phyloP scores from a whole-genome alignment of 805 yeast species.

The Kuraishia hungarica region DNA sequence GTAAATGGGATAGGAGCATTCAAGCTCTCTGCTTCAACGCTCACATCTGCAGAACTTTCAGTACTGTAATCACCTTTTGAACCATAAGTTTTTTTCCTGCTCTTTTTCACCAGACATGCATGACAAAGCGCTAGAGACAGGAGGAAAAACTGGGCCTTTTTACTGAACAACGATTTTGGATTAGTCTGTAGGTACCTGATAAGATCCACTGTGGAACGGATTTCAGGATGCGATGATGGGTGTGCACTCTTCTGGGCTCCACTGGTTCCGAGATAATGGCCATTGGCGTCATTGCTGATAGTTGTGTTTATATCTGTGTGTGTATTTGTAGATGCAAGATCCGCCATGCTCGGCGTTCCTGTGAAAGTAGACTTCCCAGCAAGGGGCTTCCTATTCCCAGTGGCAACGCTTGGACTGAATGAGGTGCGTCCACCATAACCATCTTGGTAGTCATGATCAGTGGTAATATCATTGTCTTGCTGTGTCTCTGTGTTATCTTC shows the following conservation, averaged over 20 bases:
- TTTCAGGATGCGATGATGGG: conserved; percentile 17
- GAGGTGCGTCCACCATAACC: neutral
- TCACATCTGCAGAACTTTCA: conserved; percentile 12
- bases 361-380: conserved; percentile 28
- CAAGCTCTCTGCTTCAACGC: conserved; percentile 6
- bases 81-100: conserved; percentile 3
- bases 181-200: conserved; percentile 60
- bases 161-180: conserved; percentile 64
- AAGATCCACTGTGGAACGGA: conserved; percentile 56
- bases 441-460: neutral
- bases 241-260: conserved; percentile 11
- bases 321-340: conserved; percentile 21
- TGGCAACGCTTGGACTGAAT: neutral
- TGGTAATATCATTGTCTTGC: neutral
- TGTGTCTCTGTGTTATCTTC: conserved; percentile 4
- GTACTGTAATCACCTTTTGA: conserved; percentile 10
- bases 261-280: conserved; percentile 20
- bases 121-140: conserved; percentile 83
- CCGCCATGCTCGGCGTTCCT: conserved; percentile 54
- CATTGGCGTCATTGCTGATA: conserved; percentile 10
- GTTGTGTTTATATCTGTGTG: conserved; percentile 9
- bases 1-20: conserved; percentile 7
- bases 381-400: neutral
- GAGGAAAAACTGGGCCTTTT: conserved; percentile 70
- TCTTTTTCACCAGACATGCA: conserved; percentile 70